These are phyloP conservation scores for Calocera viscosa DNA, from an alignment of 768 basidiomycete species.

Conservation along the genomic window DNA sequence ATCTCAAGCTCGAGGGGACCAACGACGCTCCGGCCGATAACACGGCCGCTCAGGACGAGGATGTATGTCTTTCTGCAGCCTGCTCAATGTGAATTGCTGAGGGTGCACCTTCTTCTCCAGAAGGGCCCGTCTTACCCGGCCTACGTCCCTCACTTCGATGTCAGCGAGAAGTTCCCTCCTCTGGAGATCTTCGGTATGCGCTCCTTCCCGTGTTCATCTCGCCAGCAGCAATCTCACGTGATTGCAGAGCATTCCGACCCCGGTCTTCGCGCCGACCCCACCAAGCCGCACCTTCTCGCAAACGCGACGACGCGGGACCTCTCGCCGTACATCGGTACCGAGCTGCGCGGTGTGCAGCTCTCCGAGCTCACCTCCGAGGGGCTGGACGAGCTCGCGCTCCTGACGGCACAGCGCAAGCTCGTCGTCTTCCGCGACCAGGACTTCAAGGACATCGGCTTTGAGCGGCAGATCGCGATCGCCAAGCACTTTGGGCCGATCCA, in stretches of 20 bases:
- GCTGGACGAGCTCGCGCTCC: conserved; percentile 42
- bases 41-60: not conserved
- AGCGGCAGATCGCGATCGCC: conserved; percentile 42
- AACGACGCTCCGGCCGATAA: not conserved
- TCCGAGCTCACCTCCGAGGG: conserved; percentile 42
- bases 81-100: too few relatives aligned
- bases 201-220: not conserved
- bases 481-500: conserved; percentile 26
- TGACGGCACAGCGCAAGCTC: conserved; percentile 41
- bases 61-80: not conserved
- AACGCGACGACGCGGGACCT: conserved; percentile 32
- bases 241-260: conserved; percentile 33
- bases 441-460: conserved; percentile 45
- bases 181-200: conserved; percentile 36
- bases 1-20: not conserved
- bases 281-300: conserved; percentile 40
- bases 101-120: conserved; percentile 14
- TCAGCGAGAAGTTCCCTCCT: conserved; percentile 39
- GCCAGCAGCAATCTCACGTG: not conserved
- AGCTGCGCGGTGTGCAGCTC: conserved; percentile 40
- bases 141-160: conserved; percentile 39
- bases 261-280: conserved; percentile 37
- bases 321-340: conserved; percentile 42
- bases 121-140: conserved; percentile 38
- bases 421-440: conserved; percentile 48